These are phyloP conservation scores for Phytophthora sp. DNA, from an alignment of 352 stramenopile genomes.

Conservation along the genomic window DNA sequence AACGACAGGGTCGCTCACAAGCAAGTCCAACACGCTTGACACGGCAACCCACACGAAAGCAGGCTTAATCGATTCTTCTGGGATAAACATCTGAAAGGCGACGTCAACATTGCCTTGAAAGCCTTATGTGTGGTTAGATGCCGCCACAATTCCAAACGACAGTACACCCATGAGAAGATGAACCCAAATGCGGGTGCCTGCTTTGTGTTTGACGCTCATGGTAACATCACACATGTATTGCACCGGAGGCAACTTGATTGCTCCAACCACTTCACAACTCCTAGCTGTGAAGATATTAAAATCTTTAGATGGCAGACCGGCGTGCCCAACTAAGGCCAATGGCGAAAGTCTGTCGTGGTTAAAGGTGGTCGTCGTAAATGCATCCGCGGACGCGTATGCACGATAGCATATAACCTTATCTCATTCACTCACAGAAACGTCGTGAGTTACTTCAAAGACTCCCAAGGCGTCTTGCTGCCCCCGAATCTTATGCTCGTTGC, in stretches of 20 bases:
- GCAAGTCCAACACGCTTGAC: slow-evolving; percentile 5
- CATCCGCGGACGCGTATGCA: neutral
- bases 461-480: neutral
- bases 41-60: neutral
- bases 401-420: neutral
- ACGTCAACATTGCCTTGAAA: neutral
- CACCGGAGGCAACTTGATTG: neutral
- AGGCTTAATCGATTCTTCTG: neutral
- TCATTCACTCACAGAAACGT: slow-evolving; percentile 1
- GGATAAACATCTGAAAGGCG: slow-evolving; percentile 1
- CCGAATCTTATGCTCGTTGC: neutral
- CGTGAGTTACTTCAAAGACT: slow-evolving; percentile 1
- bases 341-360: neutral
- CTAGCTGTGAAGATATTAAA: neutral
- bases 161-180: neutral
- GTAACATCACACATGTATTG: slow-evolving; percentile 6
- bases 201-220: slow-evolving; percentile 1
- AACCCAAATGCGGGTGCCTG: neutral
- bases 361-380: neutral
- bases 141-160: slow-evolving; percentile 2
- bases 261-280: neutral
- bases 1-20: slow-evolving; percentile 1
- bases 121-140: neutral
- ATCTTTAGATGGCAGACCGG: neutral
- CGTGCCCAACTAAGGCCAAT: neutral